Base-by-base conservation (phyloP, 148 eudicot species). In the Fagopyrum homotropicum region DNA sequence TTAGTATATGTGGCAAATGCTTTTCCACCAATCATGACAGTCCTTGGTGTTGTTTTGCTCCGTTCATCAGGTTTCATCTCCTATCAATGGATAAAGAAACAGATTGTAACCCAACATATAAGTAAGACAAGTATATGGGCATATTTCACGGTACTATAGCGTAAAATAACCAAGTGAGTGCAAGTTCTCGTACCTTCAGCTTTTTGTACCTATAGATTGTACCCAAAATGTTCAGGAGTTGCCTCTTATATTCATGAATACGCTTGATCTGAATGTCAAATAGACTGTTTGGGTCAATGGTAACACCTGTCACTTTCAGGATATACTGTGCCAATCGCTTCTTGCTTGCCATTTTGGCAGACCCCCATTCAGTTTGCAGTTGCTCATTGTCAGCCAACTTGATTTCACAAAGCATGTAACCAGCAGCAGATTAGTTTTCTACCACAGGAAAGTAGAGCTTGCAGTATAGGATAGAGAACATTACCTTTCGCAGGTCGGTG, bases 241-340 rank as follows among this genome's bases (percentile, higher is more conserved):
- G 99, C 77, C 99, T 93, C 79, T 96, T 96, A 76, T 96, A 96
- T 77, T 96, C 99, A 74, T 96, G 99, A 78, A 96, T 96, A 48
- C 99, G 84, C 85, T 96, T 96, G 84, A 96, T 91, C 84, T 96
- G 99, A 75, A 96, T 92, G 83, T 96, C 99, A 82, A 96, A 96
- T 70, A 92, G 90, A 81, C 89, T 90, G 40, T 88, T 90, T 60
- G 99, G 90, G 79, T 96, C 99, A 71, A 96, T 89, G 87, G 76
- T 90, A 48, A 78, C 86, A 59, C 97, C 99, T 43, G 97, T 92
- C 76, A 92, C 92, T 77, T 84, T 85, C 76, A 81, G 84, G 79
- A 95, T 83, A 82, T 88, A 92, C 77, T 85, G 86, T 45, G 97
- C 91, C 77, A 95, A 84, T 14, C 96, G 92, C 80, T 89, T 82